phyloP scores from a whole-genome alignment of 2,329 filamentous ascomycete species.

The Exserohilum rostratum region DNA sequence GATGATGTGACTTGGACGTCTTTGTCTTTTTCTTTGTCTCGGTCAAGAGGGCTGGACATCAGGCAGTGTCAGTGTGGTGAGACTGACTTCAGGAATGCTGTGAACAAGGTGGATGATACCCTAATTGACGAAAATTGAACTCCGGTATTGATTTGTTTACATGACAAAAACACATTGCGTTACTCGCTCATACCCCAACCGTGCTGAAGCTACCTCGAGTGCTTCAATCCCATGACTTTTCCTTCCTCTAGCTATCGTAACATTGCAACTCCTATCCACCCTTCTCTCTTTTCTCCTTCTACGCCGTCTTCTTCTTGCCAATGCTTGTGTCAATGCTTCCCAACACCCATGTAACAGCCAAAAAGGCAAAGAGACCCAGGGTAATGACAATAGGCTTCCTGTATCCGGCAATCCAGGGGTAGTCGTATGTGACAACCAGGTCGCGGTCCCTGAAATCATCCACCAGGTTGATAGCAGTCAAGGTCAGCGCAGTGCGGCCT shows the following conservation, averaged over 20 bases:
- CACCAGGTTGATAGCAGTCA: constrained; percentile 84
- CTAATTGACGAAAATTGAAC: constrained; percentile 11
- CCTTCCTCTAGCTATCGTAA: constrained; percentile 1
- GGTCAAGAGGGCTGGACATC: neutral
- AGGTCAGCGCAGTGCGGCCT: constrained; percentile 79
- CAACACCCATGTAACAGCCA: constrained; percentile 74
- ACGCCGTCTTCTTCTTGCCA: constrained; percentile 59
- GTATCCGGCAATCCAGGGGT: constrained; percentile 73
- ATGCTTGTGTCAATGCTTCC: constrained; percentile 84
- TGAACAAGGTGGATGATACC: constrained; percentile 3
- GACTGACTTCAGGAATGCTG: neutral
- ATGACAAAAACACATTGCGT: constrained; percentile 11
- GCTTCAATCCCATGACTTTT: neutral
- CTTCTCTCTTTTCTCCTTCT: neutral
- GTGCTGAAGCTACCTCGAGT: neutral
- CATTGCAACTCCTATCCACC: neutral
- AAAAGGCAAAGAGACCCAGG: constrained; percentile 72
- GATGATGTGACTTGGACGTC: neutral
- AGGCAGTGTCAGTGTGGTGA: neutral
- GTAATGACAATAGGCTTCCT: constrained; percentile 89
- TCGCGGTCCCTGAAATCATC: constrained; percentile 88
- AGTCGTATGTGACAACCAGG: constrained; percentile 86
- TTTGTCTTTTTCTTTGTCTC: neutral
- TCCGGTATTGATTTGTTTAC: constrained; percentile 27
- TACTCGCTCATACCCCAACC: constrained; percentile 1